These are phyloP conservation scores for Phlegmacium glaucopus DNA, from an alignment of 768 basidiomycete genomes.

Conservation along the genomic window DNA sequence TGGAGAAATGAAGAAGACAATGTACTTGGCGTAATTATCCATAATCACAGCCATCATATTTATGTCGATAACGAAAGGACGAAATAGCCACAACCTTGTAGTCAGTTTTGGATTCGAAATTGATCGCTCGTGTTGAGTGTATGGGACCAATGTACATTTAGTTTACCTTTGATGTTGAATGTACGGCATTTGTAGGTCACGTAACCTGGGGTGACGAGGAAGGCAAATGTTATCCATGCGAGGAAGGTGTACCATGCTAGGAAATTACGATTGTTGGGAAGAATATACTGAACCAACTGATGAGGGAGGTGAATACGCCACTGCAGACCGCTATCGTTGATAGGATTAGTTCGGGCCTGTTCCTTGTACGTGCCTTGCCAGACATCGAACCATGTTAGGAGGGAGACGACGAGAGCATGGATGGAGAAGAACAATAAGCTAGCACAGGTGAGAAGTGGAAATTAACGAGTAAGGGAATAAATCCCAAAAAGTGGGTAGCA, in stretches of 20 bases:
- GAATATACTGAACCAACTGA: too few relatives aligned
- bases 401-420: slow-evolving; percentile 54
- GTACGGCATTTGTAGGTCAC: slow-evolving; percentile 63
- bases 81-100: slow-evolving; percentile 79
- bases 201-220: too few relatives aligned
- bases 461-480: slow-evolving; percentile 11
- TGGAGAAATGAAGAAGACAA: too few relatives aligned
- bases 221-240: too few relatives aligned
- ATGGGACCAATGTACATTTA: slow-evolving; percentile 72
- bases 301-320: too few relatives aligned
- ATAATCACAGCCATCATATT: too few relatives aligned
- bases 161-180: slow-evolving; percentile 71
- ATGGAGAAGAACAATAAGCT: too few relatives aligned
- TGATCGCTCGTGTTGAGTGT: slow-evolving; percentile 54
- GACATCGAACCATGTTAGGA: slow-evolving; percentile 79
- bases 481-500: slow-evolving; percentile 51
- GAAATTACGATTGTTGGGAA: too few relatives aligned
- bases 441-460: neutral
- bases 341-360: slow-evolving; percentile 61
- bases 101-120: slow-evolving; percentile 67
- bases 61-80: too few relatives aligned
- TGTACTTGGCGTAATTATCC: too few relatives aligned
- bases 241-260: too few relatives aligned
- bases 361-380: slow-evolving; percentile 61
- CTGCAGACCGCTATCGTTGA: too few relatives aligned